Percentiles rank a stretch among this genome's conserved stretches.
These are phyloP conservation scores for Carex kokanica DNA, from an alignment of 176 grass and related monocot species.

Conservation along the genomic window DNA sequence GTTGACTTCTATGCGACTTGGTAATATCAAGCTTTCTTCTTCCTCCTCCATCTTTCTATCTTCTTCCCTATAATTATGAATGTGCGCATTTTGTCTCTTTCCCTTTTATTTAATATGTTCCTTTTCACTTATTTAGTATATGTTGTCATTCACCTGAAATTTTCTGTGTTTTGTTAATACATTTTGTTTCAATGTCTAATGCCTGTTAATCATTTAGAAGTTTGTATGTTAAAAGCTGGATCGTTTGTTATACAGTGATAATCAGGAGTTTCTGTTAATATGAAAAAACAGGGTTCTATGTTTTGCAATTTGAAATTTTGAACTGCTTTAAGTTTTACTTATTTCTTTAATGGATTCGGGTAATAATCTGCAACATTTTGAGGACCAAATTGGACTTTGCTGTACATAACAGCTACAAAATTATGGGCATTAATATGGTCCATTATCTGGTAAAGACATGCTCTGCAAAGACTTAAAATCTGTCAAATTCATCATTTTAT, in stretches of 20 bases:
- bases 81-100: not conserved
- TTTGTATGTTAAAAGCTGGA: not conserved
- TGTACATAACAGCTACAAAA: not conserved
- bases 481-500: not conserved
- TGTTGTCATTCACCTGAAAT: not conserved
- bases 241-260: not conserved
- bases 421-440: not conserved
- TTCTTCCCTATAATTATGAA: not conserved
- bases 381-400: not conserved
- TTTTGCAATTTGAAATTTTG: not conserved
- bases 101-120: not conserved
- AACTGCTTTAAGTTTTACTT: too few species aligned
- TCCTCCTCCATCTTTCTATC: not conserved
- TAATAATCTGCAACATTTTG: not conserved
- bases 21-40: constrained; percentile 31
- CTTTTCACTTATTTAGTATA: not conserved
- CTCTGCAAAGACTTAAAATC: not conserved
- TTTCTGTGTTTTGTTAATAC: not conserved
- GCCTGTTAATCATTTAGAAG: not conserved
- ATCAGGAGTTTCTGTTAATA: not conserved
- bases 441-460: not conserved
- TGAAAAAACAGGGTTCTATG: not conserved
- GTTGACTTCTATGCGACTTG: constrained; percentile 98
- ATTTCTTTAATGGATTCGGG: too few species aligned
- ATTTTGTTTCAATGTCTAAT: not conserved